A percentile compares a stretch with the other conserved stretches of the same genome.
These are phyloP conservation scores for Cryptosporidium ryanae DNA, from an alignment of 169 alveolate species.

Conservation along the genomic window DNA sequence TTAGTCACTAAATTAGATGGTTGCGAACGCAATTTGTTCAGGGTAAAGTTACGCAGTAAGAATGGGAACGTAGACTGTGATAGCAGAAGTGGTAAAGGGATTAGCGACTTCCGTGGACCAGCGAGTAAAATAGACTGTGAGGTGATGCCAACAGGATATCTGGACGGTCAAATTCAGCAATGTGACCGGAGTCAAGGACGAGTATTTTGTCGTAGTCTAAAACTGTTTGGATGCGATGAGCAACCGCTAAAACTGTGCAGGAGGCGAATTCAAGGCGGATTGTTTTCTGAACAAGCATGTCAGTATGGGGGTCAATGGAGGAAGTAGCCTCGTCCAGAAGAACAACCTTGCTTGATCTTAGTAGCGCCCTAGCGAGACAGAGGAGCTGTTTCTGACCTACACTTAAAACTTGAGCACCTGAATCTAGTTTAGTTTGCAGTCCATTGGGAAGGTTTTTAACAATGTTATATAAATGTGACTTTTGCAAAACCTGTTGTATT, in stretches of 20 bases:
- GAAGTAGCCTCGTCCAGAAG: conserved; percentile 89
- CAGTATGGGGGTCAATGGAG: conserved; percentile 85
- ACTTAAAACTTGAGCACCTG: conserved; percentile 82
- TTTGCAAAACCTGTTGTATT: conserved; percentile 72
- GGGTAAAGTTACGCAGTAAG: background rate
- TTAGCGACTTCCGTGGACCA: conserved; percentile 32
- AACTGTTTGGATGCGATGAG: conserved; percentile 88
- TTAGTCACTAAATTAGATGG: too few species aligned
- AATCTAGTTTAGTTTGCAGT: conserved; percentile 79
- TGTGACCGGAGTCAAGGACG: conserved; percentile 85
- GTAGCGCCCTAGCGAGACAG: conserved; percentile 88
- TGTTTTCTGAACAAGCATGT: conserved; percentile 78
- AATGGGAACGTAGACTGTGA: background rate
- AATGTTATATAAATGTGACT: conserved; percentile 47
- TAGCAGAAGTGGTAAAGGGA: background rate
- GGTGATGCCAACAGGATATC: conserved; percentile 41
- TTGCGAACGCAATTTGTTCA: background rate
- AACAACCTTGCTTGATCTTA: conserved; percentile 83
- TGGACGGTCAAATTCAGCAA: conserved; percentile 85
- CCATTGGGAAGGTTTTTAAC: conserved; percentile 71
- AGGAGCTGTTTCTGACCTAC: conserved; percentile 88
- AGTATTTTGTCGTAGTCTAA: conserved; percentile 83
- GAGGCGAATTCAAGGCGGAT: conserved; percentile 77
- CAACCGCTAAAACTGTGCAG: conserved; percentile 84
- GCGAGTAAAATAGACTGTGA: conserved; percentile 54